Evolutionary conservation across 305 asterid species (phyloP), one percentile per base, ranked within the genome.

Genomic region (Solanum hybrid): DNA sequence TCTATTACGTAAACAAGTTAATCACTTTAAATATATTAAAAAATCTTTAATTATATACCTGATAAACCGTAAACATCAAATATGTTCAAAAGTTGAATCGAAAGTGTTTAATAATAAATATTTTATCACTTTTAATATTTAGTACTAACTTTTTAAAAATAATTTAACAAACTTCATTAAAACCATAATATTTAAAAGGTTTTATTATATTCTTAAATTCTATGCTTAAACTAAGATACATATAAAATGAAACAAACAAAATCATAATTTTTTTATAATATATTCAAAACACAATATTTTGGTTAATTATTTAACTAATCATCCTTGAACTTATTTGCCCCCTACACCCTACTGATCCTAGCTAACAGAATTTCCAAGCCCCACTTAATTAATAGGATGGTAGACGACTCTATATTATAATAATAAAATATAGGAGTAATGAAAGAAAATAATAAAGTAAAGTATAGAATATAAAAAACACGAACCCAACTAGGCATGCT

Each of bases 401-500:
- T 51, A 31, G 45, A 84, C 12, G 26, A 31, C 34, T 60, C 12
- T 4, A 56, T 36, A 32, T 7, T 75, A 31, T 31, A 22, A 72
- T 40, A 71, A 32, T 6, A 31, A 37, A 6, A 6, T 27, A 10
- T 42, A 56, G 19, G 29, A 78, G 51, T 78, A 35, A 35, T 35
- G 88, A 11, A 88, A 77, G 36, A 78, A 84, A 56, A 84, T 90
- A 86, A 78, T 78, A 84, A 60, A 19, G 13, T 12, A 6, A 17
- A 85, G 15, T 60, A 60, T 60, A 32, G 22, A 79, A 64, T 88
- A 84, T 51, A 24, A 86, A 10, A 5, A 37, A 64, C 17, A 42
- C 5, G 36, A 22, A n/a, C 78, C 71, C 86, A 86, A 60, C 29
- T 90, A 71, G 66, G 69, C 78, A 27, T 22, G 89, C 93, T 90